A percentile compares a stretch with the other conserved stretches of the same genome.
Conservation (phyloP, 2,329 filamentous ascomycete genomes). For the Alternaria rosae region DNA sequence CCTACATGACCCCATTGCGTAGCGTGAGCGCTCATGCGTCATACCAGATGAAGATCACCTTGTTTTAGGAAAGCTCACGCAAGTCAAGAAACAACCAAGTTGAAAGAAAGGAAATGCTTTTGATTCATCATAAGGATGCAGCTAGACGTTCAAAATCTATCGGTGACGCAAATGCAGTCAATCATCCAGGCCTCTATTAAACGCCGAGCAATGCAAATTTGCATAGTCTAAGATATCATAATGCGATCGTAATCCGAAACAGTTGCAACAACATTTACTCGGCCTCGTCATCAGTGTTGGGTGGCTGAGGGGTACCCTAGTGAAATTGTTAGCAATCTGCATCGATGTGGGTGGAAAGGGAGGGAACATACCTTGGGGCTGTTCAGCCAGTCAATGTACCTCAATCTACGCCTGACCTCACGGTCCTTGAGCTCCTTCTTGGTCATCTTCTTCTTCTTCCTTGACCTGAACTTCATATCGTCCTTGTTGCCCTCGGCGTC, state of each 20-base stretch:
- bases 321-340: slow-evolving; percentile 27
- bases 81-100: background rate
- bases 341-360: background rate
- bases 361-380: slow-evolving; percentile 62
- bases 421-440: slow-evolving; percentile 95
- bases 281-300: slow-evolving; percentile 52
- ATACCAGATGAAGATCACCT: background rate
- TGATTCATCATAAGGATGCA: slow-evolving; percentile 16
- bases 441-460: slow-evolving; percentile 99
- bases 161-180: slow-evolving; percentile 13
- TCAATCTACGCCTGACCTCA: slow-evolving; percentile 83
- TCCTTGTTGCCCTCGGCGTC: slow-evolving; percentile 81
- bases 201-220: slow-evolving; percentile 32
- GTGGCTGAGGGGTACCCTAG: slow-evolving; percentile 50
- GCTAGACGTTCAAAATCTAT: slow-evolving; percentile 17
- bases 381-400: slow-evolving; percentile 82
- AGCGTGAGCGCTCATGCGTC: background rate
- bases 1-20: background rate
- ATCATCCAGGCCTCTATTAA: slow-evolving; percentile 23
- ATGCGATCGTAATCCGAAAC: slow-evolving; percentile 15
- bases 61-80: background rate
- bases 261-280: slow-evolving; percentile 30
- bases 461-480: slow-evolving; percentile 86
- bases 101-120: slow-evolving; percentile 16
- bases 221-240: slow-evolving; percentile 20